These are phyloP conservation scores for Seiridium unicorne DNA, from an alignment of 2,329 filamentous ascomycete genomes.

Conservation along the genomic window DNA sequence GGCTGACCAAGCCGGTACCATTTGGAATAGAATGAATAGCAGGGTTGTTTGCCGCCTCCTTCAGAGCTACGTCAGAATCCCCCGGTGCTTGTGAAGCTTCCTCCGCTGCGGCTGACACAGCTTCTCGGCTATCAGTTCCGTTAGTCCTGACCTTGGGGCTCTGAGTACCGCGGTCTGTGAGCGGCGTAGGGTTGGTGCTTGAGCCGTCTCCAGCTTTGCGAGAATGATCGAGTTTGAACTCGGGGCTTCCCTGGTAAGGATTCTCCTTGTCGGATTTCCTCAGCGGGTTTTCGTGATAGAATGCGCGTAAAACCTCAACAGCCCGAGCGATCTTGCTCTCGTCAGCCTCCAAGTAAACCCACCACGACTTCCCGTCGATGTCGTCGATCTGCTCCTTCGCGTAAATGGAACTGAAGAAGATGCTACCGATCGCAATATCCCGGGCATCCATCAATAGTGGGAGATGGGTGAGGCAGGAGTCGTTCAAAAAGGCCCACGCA, in stretches of 20 bases:
- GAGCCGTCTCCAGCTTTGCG: constrained; percentile 49
- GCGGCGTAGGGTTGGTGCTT: constrained; percentile 47
- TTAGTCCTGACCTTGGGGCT: constrained; percentile 43
- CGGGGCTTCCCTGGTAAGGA: constrained; percentile 48
- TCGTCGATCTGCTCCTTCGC: constrained; percentile 76
- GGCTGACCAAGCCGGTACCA: constrained; percentile 30
- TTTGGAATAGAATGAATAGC: constrained; percentile 24
- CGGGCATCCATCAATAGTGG: constrained; percentile 78
- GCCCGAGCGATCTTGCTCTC: constrained; percentile 69
- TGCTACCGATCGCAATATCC: constrained; percentile 78
- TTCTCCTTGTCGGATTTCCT: constrained; percentile 49
- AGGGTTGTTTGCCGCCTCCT: constrained; percentile 29
- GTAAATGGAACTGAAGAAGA: constrained; percentile 83
- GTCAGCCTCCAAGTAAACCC: constrained; percentile 73
- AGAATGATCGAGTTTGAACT: constrained; percentile 56
- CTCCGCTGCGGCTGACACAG: constrained; percentile 25
- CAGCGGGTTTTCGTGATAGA: constrained; percentile 64
- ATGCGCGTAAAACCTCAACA: constrained; percentile 72
- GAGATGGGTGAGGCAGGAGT: constrained; percentile 79
- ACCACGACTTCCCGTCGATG: constrained; percentile 77
- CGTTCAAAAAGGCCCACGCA: constrained; percentile 92
- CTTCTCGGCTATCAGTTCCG: constrained; percentile 33
- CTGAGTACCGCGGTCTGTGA: constrained; percentile 46
- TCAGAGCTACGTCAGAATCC: constrained; percentile 27
- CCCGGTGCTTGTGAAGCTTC: constrained; percentile 32